phyloP scores from a whole-genome alignment of 228 moss, liverwort and hornwort genomes.

The Sphagnum fallax region DNA sequence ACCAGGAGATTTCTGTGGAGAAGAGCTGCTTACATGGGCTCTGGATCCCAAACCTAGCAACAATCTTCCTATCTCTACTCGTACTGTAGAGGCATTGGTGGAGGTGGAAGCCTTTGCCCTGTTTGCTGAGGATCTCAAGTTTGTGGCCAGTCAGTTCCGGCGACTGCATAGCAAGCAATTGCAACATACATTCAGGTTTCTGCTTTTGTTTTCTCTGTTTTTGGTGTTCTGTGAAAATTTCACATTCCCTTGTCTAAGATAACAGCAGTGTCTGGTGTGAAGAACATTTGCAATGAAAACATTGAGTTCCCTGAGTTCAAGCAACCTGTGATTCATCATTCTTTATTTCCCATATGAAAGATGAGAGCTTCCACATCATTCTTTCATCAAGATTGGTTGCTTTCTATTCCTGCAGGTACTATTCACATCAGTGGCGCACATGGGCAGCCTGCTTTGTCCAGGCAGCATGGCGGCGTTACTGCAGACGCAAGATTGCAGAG shows the following conservation, averaged over 20 bases:
- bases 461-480: conserved; percentile 52
- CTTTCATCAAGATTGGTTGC: too few relatives aligned
- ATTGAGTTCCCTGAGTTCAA: background rate
- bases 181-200: conserved; percentile 63
- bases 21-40: conserved; percentile 76
- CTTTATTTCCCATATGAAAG: background rate
- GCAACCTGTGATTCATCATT: background rate
- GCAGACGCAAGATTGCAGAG: conserved; percentile 26
- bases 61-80: conserved; percentile 52
- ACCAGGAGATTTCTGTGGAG: conserved; percentile 56
- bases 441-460: conserved; percentile 81
- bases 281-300: background rate
- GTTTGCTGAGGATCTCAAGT: conserved; percentile 49
- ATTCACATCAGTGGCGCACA: conserved; percentile 67
- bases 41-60: conserved; percentile 52
- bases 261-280: background rate
- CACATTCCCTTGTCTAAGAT: background rate
- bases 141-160: conserved; percentile 61
- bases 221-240: background rate
- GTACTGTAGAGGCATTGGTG: conserved; percentile 38
- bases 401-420: conserved; percentile 25
- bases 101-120: conserved; percentile 66
- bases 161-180: conserved; percentile 59
- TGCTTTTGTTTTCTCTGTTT: background rate
- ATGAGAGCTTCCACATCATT: background rate